Evolutionary conservation across 1,284 basidiomycete species (phyloP), one percentile per base, ranked within the genome.

Genomic region (Lentinula novae-zelandiae): DNA sequence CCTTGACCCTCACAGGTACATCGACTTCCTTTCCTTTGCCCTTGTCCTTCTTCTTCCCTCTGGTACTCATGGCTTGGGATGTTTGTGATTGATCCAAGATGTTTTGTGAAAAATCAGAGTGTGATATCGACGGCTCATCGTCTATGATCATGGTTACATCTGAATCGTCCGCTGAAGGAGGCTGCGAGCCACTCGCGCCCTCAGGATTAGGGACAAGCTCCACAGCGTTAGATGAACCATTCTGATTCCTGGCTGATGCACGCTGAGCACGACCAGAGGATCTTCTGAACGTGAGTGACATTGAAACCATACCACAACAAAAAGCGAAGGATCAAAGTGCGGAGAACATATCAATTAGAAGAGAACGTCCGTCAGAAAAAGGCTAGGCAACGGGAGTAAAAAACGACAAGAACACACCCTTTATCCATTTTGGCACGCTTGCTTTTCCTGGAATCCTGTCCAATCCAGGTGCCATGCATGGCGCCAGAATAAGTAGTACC

Each of bases 401-500:
- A 54, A 49, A 58, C 61, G 67, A 68, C 67, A 3, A 27, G 17
- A 63, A 81, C 86, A 71, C 72, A 90, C 89, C 82, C 80, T 79
- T 87, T 88, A 72, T 89, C 87, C 64, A 83, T 70, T 70, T 87
- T 82, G 63, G 85, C 78, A 67, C 90, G 85, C 77, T 92, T 90
- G 71, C 86, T 82, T 62, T 84, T 77, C 55, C 85, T 85, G 63
- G 80, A 80, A 67, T 84, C 79, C 70, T 82, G 78, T 61, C 76
- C 78, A 70, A 85, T 81, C 67, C 84, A 76, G 69, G 85, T 82
- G 65, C 83, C 82, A 70, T 83, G 75, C 77, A 82, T 82, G 68
- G 85, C 80, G 62, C 86, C 87, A 72, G 86, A 83, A 76, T 91
- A 92, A 17, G 89, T 92, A 65, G 90, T 87, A 69, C 90, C 90